These are phyloP conservation scores for Posidonia oceanica DNA, from an alignment of 116 monocot species.

Conservation along the genomic window DNA sequence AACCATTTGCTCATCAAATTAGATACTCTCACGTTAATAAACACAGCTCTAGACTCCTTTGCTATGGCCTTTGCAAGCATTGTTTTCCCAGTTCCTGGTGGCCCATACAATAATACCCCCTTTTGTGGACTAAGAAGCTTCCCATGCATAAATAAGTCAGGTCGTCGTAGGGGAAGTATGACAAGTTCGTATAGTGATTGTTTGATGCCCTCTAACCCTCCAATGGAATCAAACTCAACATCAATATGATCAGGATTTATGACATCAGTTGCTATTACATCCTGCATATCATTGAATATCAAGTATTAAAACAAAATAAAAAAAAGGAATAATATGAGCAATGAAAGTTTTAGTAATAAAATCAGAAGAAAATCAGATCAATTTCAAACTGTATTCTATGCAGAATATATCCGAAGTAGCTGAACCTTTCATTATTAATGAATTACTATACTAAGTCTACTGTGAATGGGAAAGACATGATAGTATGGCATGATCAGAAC, in stretches of 20 bases:
- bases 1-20: constrained; percentile 99
- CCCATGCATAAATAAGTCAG: constrained; percentile 82
- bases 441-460: no score
- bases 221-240: constrained; percentile 91
- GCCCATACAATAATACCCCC: constrained; percentile 87
- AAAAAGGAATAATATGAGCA: no score
- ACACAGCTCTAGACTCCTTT: constrained; percentile 89
- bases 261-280: constrained; percentile 94
- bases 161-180: constrained; percentile 80
- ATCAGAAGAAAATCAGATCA: no score
- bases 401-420: no score
- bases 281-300: constrained; percentile 27
- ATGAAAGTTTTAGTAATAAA: no score
- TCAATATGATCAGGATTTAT: constrained; percentile 94
- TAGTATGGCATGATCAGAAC: no score
- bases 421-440: no score
- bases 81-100: constrained; percentile 98
- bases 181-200: constrained; percentile 79
- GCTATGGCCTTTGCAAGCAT: constrained; percentile 99
- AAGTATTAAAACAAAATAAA: no score
- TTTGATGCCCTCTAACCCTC: constrained; percentile 78
- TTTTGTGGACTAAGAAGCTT: constrained; percentile 97
- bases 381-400: no score
- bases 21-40: constrained; percentile 90
- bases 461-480: no score